Percentiles rank a stretch among this genome's conserved stretches.
Conservation (phyloP, 257 asterid species). For the Anisodus tanguticus region DNA sequence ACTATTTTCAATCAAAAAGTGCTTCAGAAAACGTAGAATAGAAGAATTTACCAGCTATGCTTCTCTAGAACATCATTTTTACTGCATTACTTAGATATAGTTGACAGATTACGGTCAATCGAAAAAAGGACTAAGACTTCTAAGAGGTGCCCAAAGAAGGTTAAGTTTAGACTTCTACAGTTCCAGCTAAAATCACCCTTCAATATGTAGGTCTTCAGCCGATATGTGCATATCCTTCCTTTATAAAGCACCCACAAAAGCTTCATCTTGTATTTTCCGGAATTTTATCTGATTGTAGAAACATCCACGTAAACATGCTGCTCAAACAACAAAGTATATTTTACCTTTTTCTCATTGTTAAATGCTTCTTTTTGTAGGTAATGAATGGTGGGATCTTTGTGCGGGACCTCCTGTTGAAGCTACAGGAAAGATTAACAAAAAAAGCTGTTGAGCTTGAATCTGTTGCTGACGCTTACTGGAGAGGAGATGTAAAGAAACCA, state of each 20-base stretch:
- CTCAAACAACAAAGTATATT: neutral
- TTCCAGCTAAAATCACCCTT: neutral
- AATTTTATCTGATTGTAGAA: neutral
- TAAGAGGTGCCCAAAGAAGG: neutral
- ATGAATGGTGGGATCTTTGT: constrained; percentile 99
- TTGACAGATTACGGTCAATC: neutral
- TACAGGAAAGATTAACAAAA: constrained; percentile 79
- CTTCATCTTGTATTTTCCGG: neutral
- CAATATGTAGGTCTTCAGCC: neutral
- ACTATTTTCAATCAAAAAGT: neutral
- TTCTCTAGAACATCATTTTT: constrained; percentile 1
- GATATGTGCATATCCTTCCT: neutral
- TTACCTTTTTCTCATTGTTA: neutral
- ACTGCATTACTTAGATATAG: constrained; percentile 5
- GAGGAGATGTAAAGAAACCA: constrained; percentile 84
- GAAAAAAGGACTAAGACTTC: neutral
- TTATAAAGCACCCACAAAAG: neutral
- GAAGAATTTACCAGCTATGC: neutral
- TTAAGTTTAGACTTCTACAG: neutral
- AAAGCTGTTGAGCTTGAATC: constrained; percentile 94
- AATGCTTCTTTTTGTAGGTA: constrained; percentile 47
- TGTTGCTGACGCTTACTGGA: constrained; percentile 99
- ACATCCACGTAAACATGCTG: neutral
- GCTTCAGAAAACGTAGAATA: neutral
- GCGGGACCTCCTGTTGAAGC: constrained; percentile 99